A percentile compares a stretch with the other conserved stretches of the same genome.
phyloP scores from a whole-genome alignment of 73 alveolate species.

The Paramecium pentaurelia region DNA sequence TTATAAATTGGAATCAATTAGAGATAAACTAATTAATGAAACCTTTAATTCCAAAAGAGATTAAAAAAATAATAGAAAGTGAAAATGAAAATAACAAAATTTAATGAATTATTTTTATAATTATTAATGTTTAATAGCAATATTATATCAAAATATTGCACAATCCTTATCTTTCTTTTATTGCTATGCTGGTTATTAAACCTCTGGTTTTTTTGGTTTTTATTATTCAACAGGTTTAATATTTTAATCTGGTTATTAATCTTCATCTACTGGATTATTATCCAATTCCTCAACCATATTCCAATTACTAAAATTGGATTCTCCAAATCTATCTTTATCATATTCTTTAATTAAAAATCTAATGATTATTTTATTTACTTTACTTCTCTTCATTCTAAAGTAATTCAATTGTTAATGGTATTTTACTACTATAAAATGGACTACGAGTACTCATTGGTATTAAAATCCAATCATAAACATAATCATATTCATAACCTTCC shows the following conservation, averaged over 20 bases:
- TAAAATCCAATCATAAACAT: slow-evolving; percentile 71
- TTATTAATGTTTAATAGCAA: not conserved
- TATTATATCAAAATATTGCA: not conserved
- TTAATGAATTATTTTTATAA: not conserved
- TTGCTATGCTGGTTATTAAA: not conserved
- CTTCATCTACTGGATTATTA: not conserved
- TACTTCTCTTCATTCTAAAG: slow-evolving; percentile 56
- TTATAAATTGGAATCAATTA: not conserved
- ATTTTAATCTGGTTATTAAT: not conserved
- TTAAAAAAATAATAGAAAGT: not conserved
- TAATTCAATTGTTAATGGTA: slow-evolving; percentile 57
- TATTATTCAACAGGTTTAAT: not conserved
- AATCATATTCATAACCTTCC: slow-evolving; percentile 70
- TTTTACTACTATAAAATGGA: slow-evolving; percentile 55
- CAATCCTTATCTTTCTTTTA: not conserved
- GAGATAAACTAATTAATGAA: not conserved
- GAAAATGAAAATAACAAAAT: not conserved
- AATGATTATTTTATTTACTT: not conserved
- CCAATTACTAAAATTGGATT: slow-evolving; percentile 48
- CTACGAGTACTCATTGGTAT: slow-evolving; percentile 60
- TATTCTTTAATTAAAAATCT: slow-evolving; percentile 37
- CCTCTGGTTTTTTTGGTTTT: not conserved
- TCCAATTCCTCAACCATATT: slow-evolving; percentile 19
- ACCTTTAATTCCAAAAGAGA: not conserved
- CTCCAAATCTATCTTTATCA: slow-evolving; percentile 49